Conservation (phyloP, 2,329 filamentous ascomycete species). For the Ustulina deusta region DNA sequence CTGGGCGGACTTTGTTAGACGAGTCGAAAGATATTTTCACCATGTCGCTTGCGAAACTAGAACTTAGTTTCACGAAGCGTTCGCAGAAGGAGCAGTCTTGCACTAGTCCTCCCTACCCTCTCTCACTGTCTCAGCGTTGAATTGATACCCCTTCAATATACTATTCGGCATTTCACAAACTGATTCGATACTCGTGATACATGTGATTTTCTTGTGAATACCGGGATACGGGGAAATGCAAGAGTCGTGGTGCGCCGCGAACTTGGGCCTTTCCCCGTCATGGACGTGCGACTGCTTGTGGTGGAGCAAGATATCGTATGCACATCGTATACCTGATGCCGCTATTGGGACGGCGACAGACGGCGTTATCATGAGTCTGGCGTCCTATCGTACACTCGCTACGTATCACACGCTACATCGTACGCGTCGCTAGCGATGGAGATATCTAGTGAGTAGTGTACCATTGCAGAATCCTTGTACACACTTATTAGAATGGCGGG, state of each 20-base stretch:
- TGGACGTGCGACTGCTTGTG: neutral
- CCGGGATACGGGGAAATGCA: neutral
- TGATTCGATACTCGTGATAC: neutral
- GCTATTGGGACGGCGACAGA: too few species aligned
- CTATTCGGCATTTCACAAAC: neutral
- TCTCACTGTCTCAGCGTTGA: neutral
- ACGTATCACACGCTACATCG: too few species aligned
- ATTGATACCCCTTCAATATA: slow-evolving; percentile 28
- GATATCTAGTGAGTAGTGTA: too few species aligned
- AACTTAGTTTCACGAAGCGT: slow-evolving; percentile 36
- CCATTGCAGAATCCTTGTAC: too few species aligned
- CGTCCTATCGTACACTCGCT: too few species aligned
- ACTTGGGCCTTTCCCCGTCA: too few species aligned
- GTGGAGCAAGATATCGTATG: neutral
- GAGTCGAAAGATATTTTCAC: slow-evolving; percentile 40
- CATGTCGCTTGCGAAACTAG: slow-evolving; percentile 33
- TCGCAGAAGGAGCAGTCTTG: slow-evolving; percentile 12
- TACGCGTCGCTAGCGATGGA: too few species aligned
- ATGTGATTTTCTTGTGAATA: neutral
- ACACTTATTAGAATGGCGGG: neutral
- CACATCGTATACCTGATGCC: too few species aligned
- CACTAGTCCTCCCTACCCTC: too few species aligned
- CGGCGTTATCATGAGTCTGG: too few species aligned
- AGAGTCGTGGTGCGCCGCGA: slow-evolving; percentile 1
- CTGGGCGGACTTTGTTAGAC: slow-evolving; percentile 33